Evolutionary conservation across 164 flowering plant genomes (phyloP).

Genomic region (Macadamia tetraphylla): DNA sequence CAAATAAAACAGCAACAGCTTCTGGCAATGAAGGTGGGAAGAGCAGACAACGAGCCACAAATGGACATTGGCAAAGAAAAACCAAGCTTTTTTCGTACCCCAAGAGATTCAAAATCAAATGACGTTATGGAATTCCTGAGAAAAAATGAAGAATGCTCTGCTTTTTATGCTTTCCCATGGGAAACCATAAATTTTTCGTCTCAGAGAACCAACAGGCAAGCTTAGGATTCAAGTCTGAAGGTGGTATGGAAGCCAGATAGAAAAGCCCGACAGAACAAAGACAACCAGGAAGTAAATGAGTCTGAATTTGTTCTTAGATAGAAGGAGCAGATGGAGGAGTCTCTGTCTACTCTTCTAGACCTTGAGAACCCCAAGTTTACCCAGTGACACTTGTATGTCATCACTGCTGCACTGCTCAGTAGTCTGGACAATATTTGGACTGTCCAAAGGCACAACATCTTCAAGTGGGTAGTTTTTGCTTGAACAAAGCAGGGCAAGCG

Average conservation of each 20-base stretch:
- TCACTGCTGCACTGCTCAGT: constrained; percentile 34
- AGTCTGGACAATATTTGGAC: constrained; percentile 56
- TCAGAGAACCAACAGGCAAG: background rate
- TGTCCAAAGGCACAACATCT: constrained; percentile 66
- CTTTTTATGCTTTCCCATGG: background rate
- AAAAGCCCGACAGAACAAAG: background rate
- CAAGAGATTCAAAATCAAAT: no score
- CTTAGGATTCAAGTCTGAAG: background rate
- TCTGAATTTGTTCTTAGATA: background rate
- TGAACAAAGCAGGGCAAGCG: constrained; percentile 43
- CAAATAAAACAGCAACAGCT: background rate
- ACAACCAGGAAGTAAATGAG: background rate
- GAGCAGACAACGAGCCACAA: background rate
- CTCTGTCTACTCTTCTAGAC: constrained; percentile 17
- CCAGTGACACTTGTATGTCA: constrained; percentile 42
- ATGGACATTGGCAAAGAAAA: background rate
- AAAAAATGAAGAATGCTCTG: background rate
- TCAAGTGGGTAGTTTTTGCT: constrained; percentile 69
- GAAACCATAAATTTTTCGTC: background rate
- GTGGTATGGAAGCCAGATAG: background rate
- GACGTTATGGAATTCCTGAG: no score
- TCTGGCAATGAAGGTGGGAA: background rate
- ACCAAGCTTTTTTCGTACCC: no score
- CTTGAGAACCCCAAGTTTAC: constrained; percentile 37
- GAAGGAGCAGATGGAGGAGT: background rate